A percentile compares a stretch with the other conserved stretches of the same genome.
phyloP scores from a whole-genome alignment of 2,329 filamentous ascomycete genomes.

The Fusarium scirpi region DNA sequence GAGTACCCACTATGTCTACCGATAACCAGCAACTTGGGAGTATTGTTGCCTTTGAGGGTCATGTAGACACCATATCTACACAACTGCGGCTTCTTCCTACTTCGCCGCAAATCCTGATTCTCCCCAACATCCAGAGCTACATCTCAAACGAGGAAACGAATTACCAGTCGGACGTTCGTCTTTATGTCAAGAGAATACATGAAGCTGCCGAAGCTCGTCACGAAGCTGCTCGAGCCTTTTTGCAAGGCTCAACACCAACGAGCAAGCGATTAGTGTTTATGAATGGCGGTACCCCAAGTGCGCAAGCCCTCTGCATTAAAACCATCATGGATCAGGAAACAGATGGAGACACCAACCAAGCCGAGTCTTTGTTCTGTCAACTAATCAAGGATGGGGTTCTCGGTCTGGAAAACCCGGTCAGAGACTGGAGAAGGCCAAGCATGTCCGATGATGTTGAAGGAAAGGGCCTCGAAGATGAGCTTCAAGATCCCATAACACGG shows the following conservation, averaged over 20 bases:
- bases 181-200: slow-evolving; percentile 63
- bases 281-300: slow-evolving; percentile 68
- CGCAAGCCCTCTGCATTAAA: slow-evolving; percentile 65
- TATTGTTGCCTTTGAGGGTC: slow-evolving; percentile 71
- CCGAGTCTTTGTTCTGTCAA: slow-evolving; percentile 63
- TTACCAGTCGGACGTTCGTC: slow-evolving; percentile 48
- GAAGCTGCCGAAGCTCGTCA: slow-evolving; percentile 61
- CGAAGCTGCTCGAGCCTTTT: slow-evolving; percentile 63
- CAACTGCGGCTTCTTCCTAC: slow-evolving; percentile 71
- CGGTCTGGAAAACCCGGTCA: slow-evolving; percentile 49
- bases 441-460: slow-evolving; percentile 38
- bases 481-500: slow-evolving; percentile 63
- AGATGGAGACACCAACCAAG: slow-evolving; percentile 61
- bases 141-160: slow-evolving; percentile 50
- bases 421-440: slow-evolving; percentile 37
- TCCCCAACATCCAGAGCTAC: slow-evolving; percentile 65
- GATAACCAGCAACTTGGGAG: slow-evolving; percentile 56
- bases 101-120: slow-evolving; percentile 68
- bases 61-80: slow-evolving; percentile 65
- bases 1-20: slow-evolving; percentile 41
- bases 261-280: slow-evolving; percentile 70
- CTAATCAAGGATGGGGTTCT: slow-evolving; percentile 63
- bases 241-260: slow-evolving; percentile 58
- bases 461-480: slow-evolving; percentile 31
- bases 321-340: slow-evolving; percentile 66